Evolutionary conservation across 176 grass and related monocot species (phyloP).

Genomic region (Luzula sylvatica): DNA sequence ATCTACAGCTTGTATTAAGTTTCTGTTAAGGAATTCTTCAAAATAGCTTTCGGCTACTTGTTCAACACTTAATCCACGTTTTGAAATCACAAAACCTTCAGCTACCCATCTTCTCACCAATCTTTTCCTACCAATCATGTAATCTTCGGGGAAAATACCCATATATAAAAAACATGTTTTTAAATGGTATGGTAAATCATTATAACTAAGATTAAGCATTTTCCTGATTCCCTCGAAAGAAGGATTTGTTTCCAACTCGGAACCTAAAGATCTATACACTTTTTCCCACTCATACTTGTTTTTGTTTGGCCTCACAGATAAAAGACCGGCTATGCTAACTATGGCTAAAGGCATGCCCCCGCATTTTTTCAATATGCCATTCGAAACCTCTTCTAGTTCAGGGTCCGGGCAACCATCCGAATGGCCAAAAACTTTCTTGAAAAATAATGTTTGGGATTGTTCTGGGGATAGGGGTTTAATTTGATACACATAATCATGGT

Average conservation of each 20-base stretch:
- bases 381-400: not conserved
- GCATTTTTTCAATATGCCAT: constrained; percentile 15
- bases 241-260: constrained; percentile 9
- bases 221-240: not conserved
- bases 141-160: constrained; percentile 10
- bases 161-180: constrained; percentile 39
- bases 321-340: constrained; percentile 22
- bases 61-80: constrained; percentile 15
- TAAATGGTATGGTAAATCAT: constrained; percentile 35
- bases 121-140: not conserved
- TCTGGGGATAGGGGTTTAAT: not conserved
- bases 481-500: not conserved
- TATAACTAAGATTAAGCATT: constrained; percentile 21
- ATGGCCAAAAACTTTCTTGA: not conserved
- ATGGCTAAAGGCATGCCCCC: constrained; percentile 28
- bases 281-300: constrained; percentile 21
- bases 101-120: constrained; percentile 30
- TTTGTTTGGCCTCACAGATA: constrained; percentile 8
- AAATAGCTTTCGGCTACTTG: constrained; percentile 23
- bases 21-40: constrained; percentile 19
- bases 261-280: not conserved
- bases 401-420: not conserved
- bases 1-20: constrained; percentile 17
- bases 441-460: not conserved
- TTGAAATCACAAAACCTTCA: constrained; percentile 25